These are phyloP conservation scores for Colletotrichum sp. DNA, from an alignment of 2,329 filamentous ascomycete species.

Conservation along the genomic window DNA sequence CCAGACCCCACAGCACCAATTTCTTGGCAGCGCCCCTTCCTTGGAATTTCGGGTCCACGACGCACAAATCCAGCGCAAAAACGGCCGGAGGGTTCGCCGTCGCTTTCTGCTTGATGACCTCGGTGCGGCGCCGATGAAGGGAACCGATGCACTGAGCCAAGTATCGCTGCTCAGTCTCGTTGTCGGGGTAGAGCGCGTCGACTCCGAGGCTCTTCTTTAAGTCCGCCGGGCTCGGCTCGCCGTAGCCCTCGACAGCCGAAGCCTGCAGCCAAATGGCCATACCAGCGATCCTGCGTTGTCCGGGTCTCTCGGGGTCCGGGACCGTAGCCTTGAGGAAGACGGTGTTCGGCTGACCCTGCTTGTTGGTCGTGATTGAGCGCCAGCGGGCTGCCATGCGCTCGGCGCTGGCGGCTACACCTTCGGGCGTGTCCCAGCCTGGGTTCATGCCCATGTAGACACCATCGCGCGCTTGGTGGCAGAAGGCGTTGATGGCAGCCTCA, in stretches of 20 bases:
- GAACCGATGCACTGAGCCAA: constrained; percentile 47
- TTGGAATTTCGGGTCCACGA: constrained; percentile 59
- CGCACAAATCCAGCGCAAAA: constrained; percentile 56
- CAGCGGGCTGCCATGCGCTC: constrained; percentile 47
- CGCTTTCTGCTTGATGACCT: constrained; percentile 45
- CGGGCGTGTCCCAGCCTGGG: constrained; percentile 58
- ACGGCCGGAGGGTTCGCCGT: constrained; percentile 48
- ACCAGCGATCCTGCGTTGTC: constrained; percentile 46
- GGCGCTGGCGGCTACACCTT: constrained; percentile 42
- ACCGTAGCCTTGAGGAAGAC: constrained; percentile 61
- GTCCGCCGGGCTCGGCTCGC: constrained; percentile 42
- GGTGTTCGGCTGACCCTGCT: constrained; percentile 50
- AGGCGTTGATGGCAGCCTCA: constrained; percentile 35
- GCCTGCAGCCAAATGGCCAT: constrained; percentile 60
- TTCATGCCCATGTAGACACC: constrained; percentile 56
- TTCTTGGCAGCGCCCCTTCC: constrained; percentile 48
- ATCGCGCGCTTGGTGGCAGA: constrained; percentile 57
- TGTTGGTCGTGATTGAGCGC: constrained; percentile 41
- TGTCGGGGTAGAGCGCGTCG: constrained; percentile 42
- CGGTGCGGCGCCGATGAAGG: constrained; percentile 47
- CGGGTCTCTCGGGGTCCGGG: constrained; percentile 30
- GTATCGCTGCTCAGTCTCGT: constrained; percentile 51
- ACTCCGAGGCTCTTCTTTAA: constrained; percentile 34
- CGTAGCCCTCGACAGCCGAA: constrained; percentile 53
- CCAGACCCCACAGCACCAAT: constrained; percentile 54